Evolutionary conservation across 2,329 filamentous ascomycete species (phyloP).

Genomic region (Davidsoniella eucalypti): DNA sequence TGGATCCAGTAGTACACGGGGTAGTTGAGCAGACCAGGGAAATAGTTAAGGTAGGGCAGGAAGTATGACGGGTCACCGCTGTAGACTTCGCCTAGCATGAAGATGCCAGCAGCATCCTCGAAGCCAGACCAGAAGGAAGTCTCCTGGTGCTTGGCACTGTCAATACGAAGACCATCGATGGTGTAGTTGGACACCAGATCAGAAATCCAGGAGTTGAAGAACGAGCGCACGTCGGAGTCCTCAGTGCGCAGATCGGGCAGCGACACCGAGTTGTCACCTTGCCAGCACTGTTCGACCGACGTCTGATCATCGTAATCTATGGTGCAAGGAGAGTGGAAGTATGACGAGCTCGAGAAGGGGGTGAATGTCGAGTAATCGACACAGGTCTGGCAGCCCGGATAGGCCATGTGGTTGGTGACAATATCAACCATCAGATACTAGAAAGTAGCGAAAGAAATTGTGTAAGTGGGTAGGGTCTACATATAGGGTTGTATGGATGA

Average conservation of each 20-base stretch:
- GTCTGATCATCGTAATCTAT: slow-evolving; percentile 31
- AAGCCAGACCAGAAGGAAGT: slow-evolving; percentile 33
- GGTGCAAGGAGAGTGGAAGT: slow-evolving; percentile 40
- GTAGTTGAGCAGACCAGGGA: slow-evolving; percentile 33
- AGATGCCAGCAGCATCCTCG: slow-evolving; percentile 39
- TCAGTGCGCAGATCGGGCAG: slow-evolving; percentile 65
- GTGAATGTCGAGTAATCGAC: slow-evolving; percentile 37
- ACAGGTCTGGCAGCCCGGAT: slow-evolving; percentile 23
- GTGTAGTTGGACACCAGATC: slow-evolving; percentile 57
- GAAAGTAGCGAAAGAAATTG: not conserved
- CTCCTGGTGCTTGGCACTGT: slow-evolving; percentile 50
- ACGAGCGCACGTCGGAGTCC: slow-evolving; percentile 46
- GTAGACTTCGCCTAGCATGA: slow-evolving; percentile 49
- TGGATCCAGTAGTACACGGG: slow-evolving; percentile 14
- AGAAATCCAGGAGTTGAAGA: slow-evolving; percentile 46
- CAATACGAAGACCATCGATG: slow-evolving; percentile 50
- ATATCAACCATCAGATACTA: slow-evolving; percentile 39
- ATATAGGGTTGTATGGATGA: not conserved
- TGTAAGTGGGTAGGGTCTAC: not conserved
- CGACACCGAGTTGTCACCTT: slow-evolving; percentile 28
- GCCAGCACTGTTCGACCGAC: slow-evolving; percentile 29
- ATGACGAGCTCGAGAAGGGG: slow-evolving; percentile 36
- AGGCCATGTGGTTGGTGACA: slow-evolving; percentile 36
- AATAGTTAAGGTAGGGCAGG: slow-evolving; percentile 35
- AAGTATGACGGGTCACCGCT: slow-evolving; percentile 37